Conservation (phyloP, 768 basidiomycete species). For the Boletus huronensis region DNA sequence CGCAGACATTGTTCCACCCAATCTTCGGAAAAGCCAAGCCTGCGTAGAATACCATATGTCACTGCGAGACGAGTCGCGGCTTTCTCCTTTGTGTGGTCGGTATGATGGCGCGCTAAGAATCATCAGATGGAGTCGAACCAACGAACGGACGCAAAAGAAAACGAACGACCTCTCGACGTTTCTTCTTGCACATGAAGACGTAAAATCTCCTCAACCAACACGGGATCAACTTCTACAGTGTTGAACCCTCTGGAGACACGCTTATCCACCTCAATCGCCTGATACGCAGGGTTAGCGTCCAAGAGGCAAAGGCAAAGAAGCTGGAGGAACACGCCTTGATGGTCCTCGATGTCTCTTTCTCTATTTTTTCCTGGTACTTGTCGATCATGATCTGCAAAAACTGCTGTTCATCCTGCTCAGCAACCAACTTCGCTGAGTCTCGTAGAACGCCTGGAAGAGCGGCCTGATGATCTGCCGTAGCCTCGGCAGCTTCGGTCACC, state of each 20-base stretch:
- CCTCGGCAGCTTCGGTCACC: slow-evolving; percentile 7
- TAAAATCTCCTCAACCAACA: slow-evolving; percentile 57
- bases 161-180: slow-evolving; percentile 29
- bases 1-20: slow-evolving; percentile 70
- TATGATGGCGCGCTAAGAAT: slow-evolving; percentile 6
- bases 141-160: background rate
- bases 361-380: slow-evolving; percentile 79
- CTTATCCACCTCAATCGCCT: slow-evolving; percentile 79
- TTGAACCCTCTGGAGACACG: slow-evolving; percentile 64
- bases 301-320: background rate
- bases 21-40: slow-evolving; percentile 70
- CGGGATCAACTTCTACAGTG: slow-evolving; percentile 57
- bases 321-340: slow-evolving; percentile 52
- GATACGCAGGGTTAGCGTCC: background rate
- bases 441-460: slow-evolving; percentile 5
- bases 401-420: slow-evolving; percentile 47
- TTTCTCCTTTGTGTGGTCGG: slow-evolving; percentile 70
- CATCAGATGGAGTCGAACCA: background rate
- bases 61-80: slow-evolving; percentile 65
- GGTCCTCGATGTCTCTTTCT: slow-evolving; percentile 74
- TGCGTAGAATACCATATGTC: slow-evolving; percentile 75
- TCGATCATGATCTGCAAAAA: slow-evolving; percentile 73
- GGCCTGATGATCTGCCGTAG: slow-evolving; percentile 2
- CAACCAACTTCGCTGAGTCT: slow-evolving; percentile 29
- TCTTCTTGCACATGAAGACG: slow-evolving; percentile 42